Percentiles rank a stretch among this genome's conserved stretches.
These are phyloP conservation scores for Flammula alnicola DNA, from an alignment of 1,284 basidiomycete species.

Conservation along the genomic window DNA sequence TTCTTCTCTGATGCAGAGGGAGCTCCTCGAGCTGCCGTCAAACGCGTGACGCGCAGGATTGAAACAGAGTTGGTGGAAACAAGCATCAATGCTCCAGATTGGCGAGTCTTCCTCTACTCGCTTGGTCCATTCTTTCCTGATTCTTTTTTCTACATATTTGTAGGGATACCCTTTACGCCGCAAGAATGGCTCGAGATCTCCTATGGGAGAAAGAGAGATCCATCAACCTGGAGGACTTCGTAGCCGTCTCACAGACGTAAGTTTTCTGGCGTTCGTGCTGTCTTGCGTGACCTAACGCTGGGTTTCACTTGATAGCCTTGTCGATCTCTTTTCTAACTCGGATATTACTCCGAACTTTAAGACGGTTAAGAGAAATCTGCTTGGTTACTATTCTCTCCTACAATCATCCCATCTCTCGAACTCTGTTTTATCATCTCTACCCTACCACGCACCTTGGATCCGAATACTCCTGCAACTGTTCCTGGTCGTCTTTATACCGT, in stretches of 20 bases:
- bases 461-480: slow-evolving; percentile 68
- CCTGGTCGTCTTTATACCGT: slow-evolving; percentile 84
- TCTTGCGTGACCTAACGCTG: no score
- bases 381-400: slow-evolving; percentile 88
- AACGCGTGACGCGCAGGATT: slow-evolving; percentile 80
- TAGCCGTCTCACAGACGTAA: slow-evolving; percentile 88
- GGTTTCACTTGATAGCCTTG: no score
- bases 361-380: slow-evolving; percentile 68
- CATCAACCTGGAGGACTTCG: slow-evolving; percentile 80
- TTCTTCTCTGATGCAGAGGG: slow-evolving; percentile 76
- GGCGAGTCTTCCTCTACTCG: slow-evolving; percentile 63
- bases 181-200: slow-evolving; percentile 88
- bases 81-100: slow-evolving; percentile 93
- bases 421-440: slow-evolving; percentile 77
- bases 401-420: slow-evolving; percentile 83
- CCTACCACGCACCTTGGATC: slow-evolving; percentile 83
- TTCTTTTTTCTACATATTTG: slow-evolving; percentile 9
- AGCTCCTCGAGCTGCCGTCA: slow-evolving; percentile 81
- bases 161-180: slow-evolving; percentile 87
- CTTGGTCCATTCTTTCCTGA: no score
- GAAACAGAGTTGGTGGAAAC: slow-evolving; percentile 72
- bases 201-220: slow-evolving; percentile 82
- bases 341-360: slow-evolving; percentile 65
- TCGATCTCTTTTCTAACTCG: slow-evolving; percentile 81
- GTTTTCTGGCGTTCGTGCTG: no score